These are phyloP conservation scores for Dictyophora rubrovolvata DNA, from an alignment of 768 basidiomycete genomes.

Conservation along the genomic window DNA sequence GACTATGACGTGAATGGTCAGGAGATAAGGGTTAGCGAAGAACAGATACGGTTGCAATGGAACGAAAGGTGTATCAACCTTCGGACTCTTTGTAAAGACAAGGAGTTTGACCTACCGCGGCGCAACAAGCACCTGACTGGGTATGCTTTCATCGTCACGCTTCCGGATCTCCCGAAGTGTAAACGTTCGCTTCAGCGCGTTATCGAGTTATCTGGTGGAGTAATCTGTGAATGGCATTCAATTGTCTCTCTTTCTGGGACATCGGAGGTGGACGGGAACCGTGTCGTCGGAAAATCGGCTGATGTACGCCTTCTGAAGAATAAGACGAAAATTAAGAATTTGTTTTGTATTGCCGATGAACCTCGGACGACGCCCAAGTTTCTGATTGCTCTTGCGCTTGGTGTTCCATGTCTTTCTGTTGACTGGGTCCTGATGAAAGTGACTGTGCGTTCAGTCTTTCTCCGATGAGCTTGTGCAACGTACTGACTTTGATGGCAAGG, in stretches of 20 bases:
- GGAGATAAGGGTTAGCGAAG: slow-evolving; percentile 41
- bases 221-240: slow-evolving; percentile 48
- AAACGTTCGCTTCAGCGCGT: slow-evolving; percentile 27
- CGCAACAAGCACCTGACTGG: not conserved
- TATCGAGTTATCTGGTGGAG: slow-evolving; percentile 44
- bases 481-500: not conserved
- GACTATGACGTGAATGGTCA: slow-evolving; percentile 21
- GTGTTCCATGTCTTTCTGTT: slow-evolving; percentile 68
- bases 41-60: slow-evolving; percentile 44
- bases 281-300: slow-evolving; percentile 41
- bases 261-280: slow-evolving; percentile 30
- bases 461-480: slow-evolving; percentile 11
- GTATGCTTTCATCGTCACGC: slow-evolving; percentile 49
- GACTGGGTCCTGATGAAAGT: slow-evolving; percentile 39
- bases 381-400: slow-evolving; percentile 71
- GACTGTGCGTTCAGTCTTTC: slow-evolving; percentile 18
- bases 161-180: slow-evolving; percentile 27
- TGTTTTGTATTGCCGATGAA: slow-evolving; percentile 62
- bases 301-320: slow-evolving; percentile 32
- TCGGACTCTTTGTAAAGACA: slow-evolving; percentile 4
- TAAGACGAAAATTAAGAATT: slow-evolving; percentile 35
- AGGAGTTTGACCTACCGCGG: not conserved
- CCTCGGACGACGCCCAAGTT: slow-evolving; percentile 67
- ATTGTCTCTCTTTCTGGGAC: slow-evolving; percentile 49
- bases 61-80: slow-evolving; percentile 29